These are phyloP conservation scores for Gleditsia sinensis DNA, from an alignment of 306 rosid species.

Conservation along the genomic window DNA sequence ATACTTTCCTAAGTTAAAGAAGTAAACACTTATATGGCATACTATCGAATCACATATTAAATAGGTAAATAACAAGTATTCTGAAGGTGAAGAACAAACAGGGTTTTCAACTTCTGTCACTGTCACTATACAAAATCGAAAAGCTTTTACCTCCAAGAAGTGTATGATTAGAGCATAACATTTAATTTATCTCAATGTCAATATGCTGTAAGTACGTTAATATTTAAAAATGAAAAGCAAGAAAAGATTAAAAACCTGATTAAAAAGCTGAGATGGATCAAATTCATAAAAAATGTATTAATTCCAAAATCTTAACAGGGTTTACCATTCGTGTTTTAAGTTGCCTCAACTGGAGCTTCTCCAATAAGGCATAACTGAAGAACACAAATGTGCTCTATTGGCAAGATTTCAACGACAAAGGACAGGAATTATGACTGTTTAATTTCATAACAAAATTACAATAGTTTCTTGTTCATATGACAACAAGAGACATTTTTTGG, in stretches of 20 bases:
- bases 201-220: background rate
- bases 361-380: background rate
- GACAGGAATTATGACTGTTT: background rate
- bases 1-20: constrained; percentile 5
- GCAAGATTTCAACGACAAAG: background rate
- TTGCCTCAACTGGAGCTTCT: background rate
- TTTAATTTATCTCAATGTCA: background rate
- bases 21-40: background rate
- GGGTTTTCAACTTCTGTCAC: background rate
- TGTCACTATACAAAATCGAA: background rate
- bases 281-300: background rate
- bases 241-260: background rate
- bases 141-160: background rate
- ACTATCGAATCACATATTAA: constrained; percentile 7
- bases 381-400: background rate
- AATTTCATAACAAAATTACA: background rate
- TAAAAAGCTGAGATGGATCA: background rate
- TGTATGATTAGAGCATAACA: background rate
- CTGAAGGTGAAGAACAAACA: background rate
- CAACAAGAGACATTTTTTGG: background rate
- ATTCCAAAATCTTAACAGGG: background rate
- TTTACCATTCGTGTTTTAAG: background rate
- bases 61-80: background rate
- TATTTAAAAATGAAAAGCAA: background rate
- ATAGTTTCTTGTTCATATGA: background rate